Percentiles rank a stretch among this genome's conserved stretches.
Conservation (phyloP, 2,329 filamentous ascomycete genomes). For the Aspergillus fumigatiaffinis region DNA sequence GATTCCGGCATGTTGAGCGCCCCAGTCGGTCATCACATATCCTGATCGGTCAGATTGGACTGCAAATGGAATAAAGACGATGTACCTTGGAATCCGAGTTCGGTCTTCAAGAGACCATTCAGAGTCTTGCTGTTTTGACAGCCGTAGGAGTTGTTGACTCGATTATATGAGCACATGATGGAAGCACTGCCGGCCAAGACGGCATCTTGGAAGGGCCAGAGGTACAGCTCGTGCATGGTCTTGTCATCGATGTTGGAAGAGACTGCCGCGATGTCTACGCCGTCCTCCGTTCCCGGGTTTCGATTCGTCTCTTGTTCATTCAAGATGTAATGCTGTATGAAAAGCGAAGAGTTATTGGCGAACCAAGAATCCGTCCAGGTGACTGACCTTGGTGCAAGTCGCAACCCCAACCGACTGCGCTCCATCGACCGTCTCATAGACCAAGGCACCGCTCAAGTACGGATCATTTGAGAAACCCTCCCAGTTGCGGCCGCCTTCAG, state of each 20-base stretch:
- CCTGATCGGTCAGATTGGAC: conserved; percentile 44
- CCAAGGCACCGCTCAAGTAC: conserved; percentile 44
- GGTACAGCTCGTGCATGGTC: conserved; percentile 62
- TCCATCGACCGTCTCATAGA: conserved; percentile 42
- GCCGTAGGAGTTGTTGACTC: conserved; percentile 73
- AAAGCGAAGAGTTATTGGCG: neutral
- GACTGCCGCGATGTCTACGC: conserved; percentile 35
- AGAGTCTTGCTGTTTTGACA: conserved; percentile 76
- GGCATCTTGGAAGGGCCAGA: conserved; percentile 63
- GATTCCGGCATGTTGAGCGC: conserved; percentile 60
- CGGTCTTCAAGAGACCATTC: conserved; percentile 73
- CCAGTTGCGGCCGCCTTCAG: conserved; percentile 44
- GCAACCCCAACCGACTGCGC: conserved; percentile 44
- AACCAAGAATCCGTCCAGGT: neutral
- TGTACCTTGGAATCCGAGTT: conserved; percentile 63
- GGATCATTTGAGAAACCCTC: conserved; percentile 49
- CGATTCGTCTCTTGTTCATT: conserved; percentile 56
- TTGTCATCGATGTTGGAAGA: conserved; percentile 63
- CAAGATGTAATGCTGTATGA: conserved; percentile 53
- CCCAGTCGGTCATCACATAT: conserved; percentile 76
- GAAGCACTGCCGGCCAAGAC: conserved; percentile 55
- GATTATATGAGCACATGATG: conserved; percentile 58
- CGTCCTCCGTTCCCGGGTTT: conserved; percentile 9
- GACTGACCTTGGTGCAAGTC: conserved; percentile 29
- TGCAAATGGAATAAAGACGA: neutral